These are phyloP conservation scores for Chaetomium strumarium DNA, from an alignment of 2,329 filamentous ascomycete species.

Conservation along the genomic window DNA sequence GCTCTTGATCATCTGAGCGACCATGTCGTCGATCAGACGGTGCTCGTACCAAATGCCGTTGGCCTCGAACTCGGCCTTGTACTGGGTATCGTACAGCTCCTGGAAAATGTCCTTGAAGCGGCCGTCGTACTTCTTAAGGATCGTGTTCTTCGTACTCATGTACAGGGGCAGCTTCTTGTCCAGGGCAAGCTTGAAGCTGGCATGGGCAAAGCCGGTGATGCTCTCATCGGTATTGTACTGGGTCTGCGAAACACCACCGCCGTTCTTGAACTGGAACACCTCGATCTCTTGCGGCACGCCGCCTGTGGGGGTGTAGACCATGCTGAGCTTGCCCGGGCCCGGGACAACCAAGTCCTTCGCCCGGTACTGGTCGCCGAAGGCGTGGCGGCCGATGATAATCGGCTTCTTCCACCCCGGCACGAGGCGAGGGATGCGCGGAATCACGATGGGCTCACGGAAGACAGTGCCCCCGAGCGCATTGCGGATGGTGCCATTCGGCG, in stretches of 20 bases:
- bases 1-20: constrained; percentile 99
- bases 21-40: constrained; percentile 98
- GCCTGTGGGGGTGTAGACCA: constrained; percentile 87
- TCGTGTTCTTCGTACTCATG: constrained; percentile 99
- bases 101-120: constrained; percentile 99
- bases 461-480: constrained; percentile 83
- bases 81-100: constrained; percentile 83
- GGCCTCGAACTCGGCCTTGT: constrained; percentile 83
- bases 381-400: constrained; percentile 98
- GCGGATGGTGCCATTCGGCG: constrained; percentile 85
- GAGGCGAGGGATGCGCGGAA: constrained; percentile 83
- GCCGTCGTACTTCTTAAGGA: constrained; percentile 97
- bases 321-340: constrained; percentile 80
- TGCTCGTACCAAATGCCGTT: constrained; percentile 99
- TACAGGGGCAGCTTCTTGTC: constrained; percentile 87
- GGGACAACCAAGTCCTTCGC: constrained; percentile 85
- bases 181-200: constrained; percentile 92
- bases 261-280: constrained; percentile 82
- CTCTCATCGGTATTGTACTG: constrained; percentile 99
- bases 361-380: constrained; percentile 97
- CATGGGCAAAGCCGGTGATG: constrained; percentile 90
- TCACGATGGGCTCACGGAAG: constrained; percentile 98
- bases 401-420: constrained; percentile 98
- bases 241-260: constrained; percentile 83
- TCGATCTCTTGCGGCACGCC: constrained; percentile 79